Evolutionary conservation across 2,329 filamentous ascomycete species (phyloP), one percentile per base, ranked within the genome.

Genomic region (Cordyceps cicadae): DNA sequence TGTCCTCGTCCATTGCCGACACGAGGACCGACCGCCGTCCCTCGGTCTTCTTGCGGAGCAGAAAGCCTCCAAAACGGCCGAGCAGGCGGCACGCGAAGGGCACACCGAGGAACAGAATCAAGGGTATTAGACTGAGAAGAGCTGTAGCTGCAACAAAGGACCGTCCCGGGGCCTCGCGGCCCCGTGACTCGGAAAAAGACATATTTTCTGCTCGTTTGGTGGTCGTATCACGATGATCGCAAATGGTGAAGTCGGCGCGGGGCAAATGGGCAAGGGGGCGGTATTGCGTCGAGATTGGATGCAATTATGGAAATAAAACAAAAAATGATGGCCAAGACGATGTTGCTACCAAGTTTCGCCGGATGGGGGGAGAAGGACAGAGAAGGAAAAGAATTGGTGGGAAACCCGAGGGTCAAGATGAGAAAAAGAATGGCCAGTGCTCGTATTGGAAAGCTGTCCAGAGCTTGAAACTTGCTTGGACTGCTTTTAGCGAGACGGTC

Each of bases 21-120:
- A 87, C 70, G 59, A 90, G 80, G 57, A 82, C 76, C 60, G 79
- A 76, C 52, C 81, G 80, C 56, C 86, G 81, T 60, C 84, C 85
- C 19, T 84, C 81, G 0, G 87, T 87, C 70, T 84, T 85, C 69
- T 80, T 84, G 59, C 77, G 78, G 61, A 90, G 74, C 65, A 83
- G 81, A 76, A 79, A 87, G 64, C 87, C 87, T 24, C 86, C 66
- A 4, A 73, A 65, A 7, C 70, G 68, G 19, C 81, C 81, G 34
- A 82, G 60, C 19, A 71, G 57, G 19, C 74, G 74, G 41, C 76
- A 65, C 8, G 76, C 60, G 46, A 73, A 45, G 4, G 71, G 67
- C 14, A 17, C 74, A 73, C 43, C 76, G 64, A 8, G 75, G 59
- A 45, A 73, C 49, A 7, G 71, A 66, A 19, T 69, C 60, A 48